A percentile compares a stretch with the other conserved stretches of the same genome.
These are phyloP conservation scores for Auricularia heimuer DNA, from an alignment of 768 basidiomycete species.

Conservation along the genomic window DNA sequence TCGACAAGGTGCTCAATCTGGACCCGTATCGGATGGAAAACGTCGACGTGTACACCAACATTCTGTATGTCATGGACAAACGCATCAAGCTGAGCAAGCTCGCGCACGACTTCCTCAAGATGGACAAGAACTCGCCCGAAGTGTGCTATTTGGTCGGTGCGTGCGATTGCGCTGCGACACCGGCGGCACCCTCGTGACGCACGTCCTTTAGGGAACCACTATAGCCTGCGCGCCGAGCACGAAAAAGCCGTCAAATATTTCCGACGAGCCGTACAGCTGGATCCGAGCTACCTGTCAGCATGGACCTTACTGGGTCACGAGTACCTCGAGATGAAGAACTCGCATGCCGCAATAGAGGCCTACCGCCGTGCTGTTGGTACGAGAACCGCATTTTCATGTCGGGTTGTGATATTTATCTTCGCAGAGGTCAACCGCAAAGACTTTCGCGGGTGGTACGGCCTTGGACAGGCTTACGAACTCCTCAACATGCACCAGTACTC, in stretches of 20 bases:
- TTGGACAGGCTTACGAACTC: constrained; percentile 95
- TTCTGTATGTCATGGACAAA: constrained; percentile 91
- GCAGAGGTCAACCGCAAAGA: constrained; percentile 89
- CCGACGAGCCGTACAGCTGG: constrained; percentile 86
- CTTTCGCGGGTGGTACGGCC: constrained; percentile 96
- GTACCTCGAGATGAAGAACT: constrained; percentile 98
- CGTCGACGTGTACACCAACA: constrained; percentile 93
- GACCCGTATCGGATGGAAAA: constrained; percentile 91
- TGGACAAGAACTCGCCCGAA: constrained; percentile 92
- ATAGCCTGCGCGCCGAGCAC: constrained; percentile 86
- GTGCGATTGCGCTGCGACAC: constrained; percentile 16
- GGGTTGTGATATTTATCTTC: too few species aligned
- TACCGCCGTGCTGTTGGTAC: constrained; percentile 75
- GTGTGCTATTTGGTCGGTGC: constrained; percentile 90
- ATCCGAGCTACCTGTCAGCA: constrained; percentile 88
- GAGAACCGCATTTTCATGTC: too few species aligned
- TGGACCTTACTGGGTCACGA: constrained; percentile 99
- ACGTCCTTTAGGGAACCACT: constrained; percentile 74
- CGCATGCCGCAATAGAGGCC: constrained; percentile 96
- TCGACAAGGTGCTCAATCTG: constrained; percentile 66
- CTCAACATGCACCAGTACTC: constrained; percentile 96
- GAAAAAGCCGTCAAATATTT: constrained; percentile 96
- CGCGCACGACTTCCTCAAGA: constrained; percentile 80
- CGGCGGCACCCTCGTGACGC: too few species aligned
- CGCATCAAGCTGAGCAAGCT: constrained; percentile 79